Evolutionary conservation across 2,329 filamentous ascomycete species (phyloP).

Genomic region (Fusarium sp.): DNA sequence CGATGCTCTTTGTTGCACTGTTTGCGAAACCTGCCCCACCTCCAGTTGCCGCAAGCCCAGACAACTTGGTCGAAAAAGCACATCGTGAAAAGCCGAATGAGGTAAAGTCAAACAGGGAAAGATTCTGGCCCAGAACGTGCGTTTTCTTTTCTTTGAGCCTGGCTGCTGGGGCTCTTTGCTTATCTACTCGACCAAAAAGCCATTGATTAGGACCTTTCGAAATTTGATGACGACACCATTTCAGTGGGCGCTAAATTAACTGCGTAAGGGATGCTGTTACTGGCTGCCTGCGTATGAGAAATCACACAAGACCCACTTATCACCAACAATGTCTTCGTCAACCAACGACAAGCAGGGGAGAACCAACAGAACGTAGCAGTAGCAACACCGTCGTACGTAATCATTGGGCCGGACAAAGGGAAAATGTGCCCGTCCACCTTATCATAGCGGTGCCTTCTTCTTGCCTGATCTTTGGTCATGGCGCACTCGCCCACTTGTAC

Average conservation of each 20-base stretch:
- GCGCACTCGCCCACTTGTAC: too few relatives aligned
- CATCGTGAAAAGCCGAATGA: constrained; percentile 9
- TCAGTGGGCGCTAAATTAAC: background rate
- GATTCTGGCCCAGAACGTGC: background rate
- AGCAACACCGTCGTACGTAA: background rate
- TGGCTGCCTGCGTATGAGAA: background rate
- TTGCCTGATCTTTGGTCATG: background rate
- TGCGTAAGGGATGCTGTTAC: background rate
- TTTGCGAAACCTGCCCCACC: constrained; percentile 67
- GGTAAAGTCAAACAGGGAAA: background rate
- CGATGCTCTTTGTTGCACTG: constrained; percentile 84
- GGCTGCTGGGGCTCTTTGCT: background rate
- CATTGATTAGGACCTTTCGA: background rate
- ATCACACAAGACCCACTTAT: constrained; percentile 2
- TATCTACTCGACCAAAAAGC: background rate
- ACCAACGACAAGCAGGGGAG: constrained; percentile 2
- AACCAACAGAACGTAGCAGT: constrained; percentile 6
- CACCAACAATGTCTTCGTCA: background rate
- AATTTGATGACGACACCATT: background rate
- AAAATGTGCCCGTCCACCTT: background rate
- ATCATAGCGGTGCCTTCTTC: background rate
- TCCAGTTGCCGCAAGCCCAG: constrained; percentile 30
- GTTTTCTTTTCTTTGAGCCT: background rate
- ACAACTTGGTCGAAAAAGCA: constrained; percentile 33
- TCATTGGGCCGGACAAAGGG: background rate